Evolutionary conservation across 116 monocot genomes (phyloP), one percentile per base, ranked within the genome.

Genomic region (Zostera marina): DNA sequence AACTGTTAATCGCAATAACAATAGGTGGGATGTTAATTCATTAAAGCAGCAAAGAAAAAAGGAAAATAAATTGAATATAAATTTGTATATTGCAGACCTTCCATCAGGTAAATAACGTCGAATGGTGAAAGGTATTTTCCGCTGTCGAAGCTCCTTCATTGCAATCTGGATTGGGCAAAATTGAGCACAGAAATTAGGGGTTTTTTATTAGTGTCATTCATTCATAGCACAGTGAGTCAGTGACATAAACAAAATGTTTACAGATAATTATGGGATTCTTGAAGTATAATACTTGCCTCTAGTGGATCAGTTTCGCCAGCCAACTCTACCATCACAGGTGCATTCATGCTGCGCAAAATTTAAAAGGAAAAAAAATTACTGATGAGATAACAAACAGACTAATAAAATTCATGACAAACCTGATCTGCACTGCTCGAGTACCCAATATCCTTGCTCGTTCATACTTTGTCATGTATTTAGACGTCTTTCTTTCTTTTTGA

Each of bases 401-500:
- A 22, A 44, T 9, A 23, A 32, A 12, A 42, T 38, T 25, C 11
- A 20, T 55, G 11, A 58, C 24, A 58, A 41, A 90, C 98, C 98
- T n/a, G 39, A 91, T 99, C 66, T 99, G 98, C 23, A 99, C 74
- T n/a, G 98, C 98, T 54, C 98, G 91, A 21, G 91, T 91, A 16
- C 98, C 98, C 66, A 99, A 70, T 42, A 99, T 99, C 66, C 91
- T 82, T 13, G 98, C 98, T 48, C 91, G 75, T 58, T 99, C 98
- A 69, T 99, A 99, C 67, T 99, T 99, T 15, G 91, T 99, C 98
- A 91, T 99, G 60, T 75, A 99, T 60, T 99, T 99, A 41, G 98
- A 77, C 16, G 98, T 99, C 73, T n/a, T 99, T 56, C 98, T 68
- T 24, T 74, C 63, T 1, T 66, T 75, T 55, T 74, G 72, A 44